These are phyloP conservation scores for Apophysomyces elegans DNA, from an alignment of 371 early-diverging fungal genomes.

Conservation along the genomic window DNA sequence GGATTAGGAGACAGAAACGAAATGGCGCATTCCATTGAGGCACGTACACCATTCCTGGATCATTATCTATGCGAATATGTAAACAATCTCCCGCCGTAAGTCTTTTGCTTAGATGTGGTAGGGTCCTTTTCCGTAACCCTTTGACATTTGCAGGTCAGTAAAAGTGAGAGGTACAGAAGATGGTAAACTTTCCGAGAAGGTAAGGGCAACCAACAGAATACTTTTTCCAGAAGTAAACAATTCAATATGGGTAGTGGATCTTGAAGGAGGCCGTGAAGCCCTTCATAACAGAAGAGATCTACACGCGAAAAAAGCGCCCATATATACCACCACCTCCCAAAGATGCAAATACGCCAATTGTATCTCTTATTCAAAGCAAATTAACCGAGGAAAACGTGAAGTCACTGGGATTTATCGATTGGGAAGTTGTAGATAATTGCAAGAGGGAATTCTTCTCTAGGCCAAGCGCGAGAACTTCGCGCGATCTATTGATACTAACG, in stretches of 20 bases:
- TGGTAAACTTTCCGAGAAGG: slow-evolving; percentile 26
- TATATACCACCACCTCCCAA: slow-evolving; percentile 24
- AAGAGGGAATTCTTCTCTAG: slow-evolving; percentile 13
- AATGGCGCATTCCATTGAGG: slow-evolving; percentile 35
- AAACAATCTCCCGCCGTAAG: slow-evolving; percentile 26
- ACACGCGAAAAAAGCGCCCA: slow-evolving; percentile 29
- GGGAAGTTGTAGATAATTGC: neutral
- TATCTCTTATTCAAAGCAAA: slow-evolving; percentile 12
- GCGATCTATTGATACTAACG: slow-evolving; percentile 21
- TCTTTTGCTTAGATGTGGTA: neutral
- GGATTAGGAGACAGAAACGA: slow-evolving; percentile 29
- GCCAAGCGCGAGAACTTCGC: slow-evolving; percentile 4
- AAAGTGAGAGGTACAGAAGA: slow-evolving; percentile 20
- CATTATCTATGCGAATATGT: slow-evolving; percentile 30
- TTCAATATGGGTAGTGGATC: slow-evolving; percentile 13
- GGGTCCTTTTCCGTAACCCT: neutral
- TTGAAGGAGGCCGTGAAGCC: slow-evolving; percentile 30
- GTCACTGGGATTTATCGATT: slow-evolving; percentile 21
- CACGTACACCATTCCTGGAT: slow-evolving; percentile 32
- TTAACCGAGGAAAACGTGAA: slow-evolving; percentile 21
- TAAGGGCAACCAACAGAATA: neutral
- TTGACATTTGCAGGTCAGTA: slow-evolving; percentile 15
- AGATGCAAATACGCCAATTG: slow-evolving; percentile 1
- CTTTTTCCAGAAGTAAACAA: neutral
- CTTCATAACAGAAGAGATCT: slow-evolving; percentile 28